Percentiles rank a stretch among this genome's conserved stretches.
phyloP scores from a whole-genome alignment of 169 alveolate genomes.

The Cryptosporidium canis region DNA sequence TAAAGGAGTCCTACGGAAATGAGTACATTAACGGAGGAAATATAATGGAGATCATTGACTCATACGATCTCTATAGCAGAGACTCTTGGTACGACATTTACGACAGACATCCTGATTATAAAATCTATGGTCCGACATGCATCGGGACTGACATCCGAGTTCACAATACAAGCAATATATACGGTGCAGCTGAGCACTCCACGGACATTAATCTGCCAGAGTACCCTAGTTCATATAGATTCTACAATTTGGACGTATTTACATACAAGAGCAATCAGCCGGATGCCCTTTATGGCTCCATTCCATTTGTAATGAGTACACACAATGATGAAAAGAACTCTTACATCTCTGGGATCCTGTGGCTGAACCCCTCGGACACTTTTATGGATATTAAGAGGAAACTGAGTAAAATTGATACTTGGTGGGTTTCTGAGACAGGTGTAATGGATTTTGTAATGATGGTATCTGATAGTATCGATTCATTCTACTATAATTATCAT shows the following conservation, averaged over 20 bases:
- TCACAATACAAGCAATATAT: constrained; percentile 43
- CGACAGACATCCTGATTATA: constrained; percentile 58
- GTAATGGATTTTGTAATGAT: constrained; percentile 79
- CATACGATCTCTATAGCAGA: constrained; percentile 32
- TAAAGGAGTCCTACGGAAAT: constrained; percentile 2
- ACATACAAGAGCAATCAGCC: constrained; percentile 53
- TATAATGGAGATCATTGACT: constrained; percentile 18
- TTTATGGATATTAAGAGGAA: constrained; percentile 77
- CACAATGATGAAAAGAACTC: constrained; percentile 1
- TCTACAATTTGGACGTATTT: constrained; percentile 81
- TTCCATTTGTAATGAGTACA: constrained; percentile 9
- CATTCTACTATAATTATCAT: constrained; percentile 74
- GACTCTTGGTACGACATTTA: constrained; percentile 74
- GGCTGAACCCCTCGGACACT: constrained; percentile 82
- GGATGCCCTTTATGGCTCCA: constrained; percentile 57
- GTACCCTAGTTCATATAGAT: constrained; percentile 80
- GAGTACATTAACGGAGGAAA: background rate
- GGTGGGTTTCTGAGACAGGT: constrained; percentile 88
- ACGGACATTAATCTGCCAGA: constrained; percentile 63
- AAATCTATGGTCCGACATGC: constrained; percentile 75
- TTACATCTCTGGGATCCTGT: constrained; percentile 76
- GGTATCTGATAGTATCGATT: constrained; percentile 49
- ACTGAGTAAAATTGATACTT: constrained; percentile 24
- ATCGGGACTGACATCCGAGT: constrained; percentile 75
- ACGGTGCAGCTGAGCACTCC: constrained; percentile 78